Conservation (phyloP, 495 filamentous ascomycete species). For the Thermothielavioides terrestris region DNA sequence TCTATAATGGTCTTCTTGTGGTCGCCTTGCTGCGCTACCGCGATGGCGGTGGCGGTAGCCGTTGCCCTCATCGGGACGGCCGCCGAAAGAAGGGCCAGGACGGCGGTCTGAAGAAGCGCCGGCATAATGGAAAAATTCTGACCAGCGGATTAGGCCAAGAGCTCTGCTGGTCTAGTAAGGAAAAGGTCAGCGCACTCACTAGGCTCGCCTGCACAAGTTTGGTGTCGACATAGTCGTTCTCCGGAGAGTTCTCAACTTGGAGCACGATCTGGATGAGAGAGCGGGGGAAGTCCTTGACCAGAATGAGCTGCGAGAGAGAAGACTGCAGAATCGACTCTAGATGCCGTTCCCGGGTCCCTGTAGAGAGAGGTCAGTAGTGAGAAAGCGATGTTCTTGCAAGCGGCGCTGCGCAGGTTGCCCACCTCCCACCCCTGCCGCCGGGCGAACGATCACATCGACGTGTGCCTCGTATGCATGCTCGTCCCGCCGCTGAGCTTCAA, state of each 20-base stretch:
- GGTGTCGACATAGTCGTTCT: constrained; percentile 45
- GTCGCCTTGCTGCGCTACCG: constrained; percentile 44
- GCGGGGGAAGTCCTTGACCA: constrained; percentile 59
- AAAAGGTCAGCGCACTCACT: constrained; percentile 27
- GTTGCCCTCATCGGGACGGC: constrained; percentile 66
- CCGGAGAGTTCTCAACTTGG: constrained; percentile 51
- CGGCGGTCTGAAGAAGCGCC: constrained; percentile 60
- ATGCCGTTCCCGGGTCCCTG: constrained; percentile 62
- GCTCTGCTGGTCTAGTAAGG: too few relatives aligned
- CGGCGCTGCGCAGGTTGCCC: constrained; percentile 33
- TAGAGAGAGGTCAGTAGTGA: constrained; percentile 32
- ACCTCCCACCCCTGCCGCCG: constrained; percentile 77
- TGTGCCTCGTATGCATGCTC: constrained; percentile 83
- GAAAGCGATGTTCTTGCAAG: constrained; percentile 24
- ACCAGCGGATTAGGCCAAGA: constrained; percentile 10
- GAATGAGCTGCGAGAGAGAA: constrained; percentile 59
- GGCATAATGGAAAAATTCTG: constrained; percentile 71
- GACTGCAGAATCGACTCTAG: constrained; percentile 62
- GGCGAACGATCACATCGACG: constrained; percentile 83
- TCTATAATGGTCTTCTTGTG: constrained; percentile 39
- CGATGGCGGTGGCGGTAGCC: constrained; percentile 54
- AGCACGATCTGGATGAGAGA: constrained; percentile 57
- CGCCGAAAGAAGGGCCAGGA: constrained; percentile 68
- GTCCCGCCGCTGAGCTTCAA: constrained; percentile 80
- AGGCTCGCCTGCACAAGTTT: constrained; percentile 43